phyloP scores from a whole-genome alignment of 805 yeast genomes.

The Scheffersomyces stipitis region DNA sequence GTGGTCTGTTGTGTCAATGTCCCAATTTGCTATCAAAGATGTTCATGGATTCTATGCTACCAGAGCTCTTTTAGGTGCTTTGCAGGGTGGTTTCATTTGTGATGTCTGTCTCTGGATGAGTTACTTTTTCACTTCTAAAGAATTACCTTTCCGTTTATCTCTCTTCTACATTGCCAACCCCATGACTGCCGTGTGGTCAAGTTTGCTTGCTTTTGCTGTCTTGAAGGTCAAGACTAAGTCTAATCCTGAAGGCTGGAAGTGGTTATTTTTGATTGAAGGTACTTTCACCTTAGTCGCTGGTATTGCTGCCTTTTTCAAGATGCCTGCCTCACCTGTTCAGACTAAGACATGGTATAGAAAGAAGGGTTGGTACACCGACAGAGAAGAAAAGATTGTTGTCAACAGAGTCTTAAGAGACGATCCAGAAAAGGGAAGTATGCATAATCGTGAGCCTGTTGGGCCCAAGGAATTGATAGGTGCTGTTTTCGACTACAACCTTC shows the following conservation, averaged over 20 bases:
- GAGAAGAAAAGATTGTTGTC: conserved; percentile 30
- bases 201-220: conserved; percentile 19
- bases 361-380: conserved; percentile 27
- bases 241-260: conserved; percentile 22
- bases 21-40: conserved; percentile 25
- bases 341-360: conserved; percentile 19
- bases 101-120: conserved; percentile 33
- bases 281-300: conserved; percentile 19
- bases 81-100: conserved; percentile 37
- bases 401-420: conserved; percentile 30
- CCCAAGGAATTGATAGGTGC: conserved; percentile 17
- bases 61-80: conserved; percentile 29
- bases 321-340: conserved; percentile 55
- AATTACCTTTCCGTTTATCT: conserved; percentile 23
- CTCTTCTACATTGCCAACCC: conserved; percentile 25
- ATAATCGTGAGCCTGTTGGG: conserved; percentile 25
- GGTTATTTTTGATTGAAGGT: conserved; percentile 25
- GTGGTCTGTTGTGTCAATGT: conserved; percentile 25
- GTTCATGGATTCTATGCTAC: conserved; percentile 25
- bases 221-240: conserved; percentile 13
- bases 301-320: conserved; percentile 22
- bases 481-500: conserved; percentile 24
- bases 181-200: conserved; percentile 16
- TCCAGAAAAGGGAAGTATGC: conserved; percentile 32
- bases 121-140: conserved; percentile 33